Base-by-base conservation (phyloP, 192 early-diverging fungal species). In the Backusella liffmaniae region DNA sequence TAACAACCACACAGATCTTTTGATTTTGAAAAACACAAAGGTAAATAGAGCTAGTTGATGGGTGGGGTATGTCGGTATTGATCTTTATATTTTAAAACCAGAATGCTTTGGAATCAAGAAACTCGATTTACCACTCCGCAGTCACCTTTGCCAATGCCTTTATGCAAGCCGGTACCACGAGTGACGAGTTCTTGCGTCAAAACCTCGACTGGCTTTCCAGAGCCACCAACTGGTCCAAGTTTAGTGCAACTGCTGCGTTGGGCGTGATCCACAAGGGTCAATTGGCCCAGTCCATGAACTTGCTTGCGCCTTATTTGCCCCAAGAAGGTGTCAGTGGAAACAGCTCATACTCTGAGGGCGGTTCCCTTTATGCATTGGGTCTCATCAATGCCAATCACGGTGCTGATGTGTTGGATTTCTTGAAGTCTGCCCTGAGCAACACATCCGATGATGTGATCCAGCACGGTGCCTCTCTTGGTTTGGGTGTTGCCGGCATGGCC, bases 251-350 rank as follows among this genome's bases (percentile, higher is more conserved):
- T 3, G 98, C 98, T 13, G 94, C 96, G 15, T 82, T 99, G 51
- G 98, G 98, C 72, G 97, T 99, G 12, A 98, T 99, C 76, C 98
- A 99, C 85, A 95, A 94, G 86, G 97, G 97, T n/a, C 97, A 99
- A 75, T 83, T 97, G 53, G 88, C 90, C 26, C 92, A 96, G 62
- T 93, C 93, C 1, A 90, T 94, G 80, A 85, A 85, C 13, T 82
- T 99, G 42, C 83, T 99, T 66, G 89, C 90, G 41, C 98, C 97
- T 59, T 99, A 99, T 79, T 90, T 99, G 36, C 98, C 98, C 7
- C 90, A 93, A 82, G 95, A 97, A 66, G 94, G 93, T 23, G 94
- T 94, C 13, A 93, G 89, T 36, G 91, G 88, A 9, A 90, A 86
- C 15, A 94, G 92, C 77, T 89, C 94, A 12, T 99, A 97, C 84